Conservation (phyloP, 1,139 yeast genomes). For the Suhomyces yuchorum region DNA sequence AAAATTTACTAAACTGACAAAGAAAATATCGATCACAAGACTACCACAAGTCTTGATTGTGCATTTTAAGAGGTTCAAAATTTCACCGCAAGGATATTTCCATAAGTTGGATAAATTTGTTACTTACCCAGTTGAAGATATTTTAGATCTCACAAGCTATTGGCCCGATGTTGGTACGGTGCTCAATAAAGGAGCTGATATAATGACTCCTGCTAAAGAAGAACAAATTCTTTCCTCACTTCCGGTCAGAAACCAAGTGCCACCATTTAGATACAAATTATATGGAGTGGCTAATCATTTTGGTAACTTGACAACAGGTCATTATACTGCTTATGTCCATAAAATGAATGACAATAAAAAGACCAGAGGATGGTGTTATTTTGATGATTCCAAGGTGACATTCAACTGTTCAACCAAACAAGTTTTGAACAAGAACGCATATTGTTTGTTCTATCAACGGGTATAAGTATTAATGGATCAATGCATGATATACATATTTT, state of each 20-base stretch:
- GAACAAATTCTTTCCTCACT: slow-evolving; percentile 48
- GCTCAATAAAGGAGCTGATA: slow-evolving; percentile 19
- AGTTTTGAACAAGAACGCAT: slow-evolving; percentile 66
- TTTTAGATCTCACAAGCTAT: slow-evolving; percentile 68
- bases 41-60: slow-evolving; percentile 72
- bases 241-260: slow-evolving; percentile 72
- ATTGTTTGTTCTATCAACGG: slow-evolving; percentile 68
- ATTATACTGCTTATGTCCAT: slow-evolving; percentile 82
- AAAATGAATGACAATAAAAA: slow-evolving; percentile 46
- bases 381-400: slow-evolving; percentile 69
- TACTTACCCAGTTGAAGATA: slow-evolving; percentile 56
- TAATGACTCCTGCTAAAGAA: slow-evolving; percentile 36
- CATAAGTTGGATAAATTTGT: slow-evolving; percentile 66
- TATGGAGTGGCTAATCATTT: slow-evolving; percentile 89
- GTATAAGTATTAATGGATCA: slow-evolving; percentile 19
- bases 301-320: slow-evolving; percentile 84
- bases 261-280: slow-evolving; percentile 78
- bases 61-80: slow-evolving; percentile 78
- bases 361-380: slow-evolving; percentile 66
- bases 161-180: slow-evolving; percentile 65
- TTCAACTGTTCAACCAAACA: slow-evolving; percentile 41
- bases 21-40: slow-evolving; percentile 68
- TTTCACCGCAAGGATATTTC: slow-evolving; percentile 44
- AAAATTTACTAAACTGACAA: slow-evolving; percentile 63
- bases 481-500: background rate